phyloP scores from a whole-genome alignment of 1,139 yeast species.

The Geotrichum fermentans region DNA sequence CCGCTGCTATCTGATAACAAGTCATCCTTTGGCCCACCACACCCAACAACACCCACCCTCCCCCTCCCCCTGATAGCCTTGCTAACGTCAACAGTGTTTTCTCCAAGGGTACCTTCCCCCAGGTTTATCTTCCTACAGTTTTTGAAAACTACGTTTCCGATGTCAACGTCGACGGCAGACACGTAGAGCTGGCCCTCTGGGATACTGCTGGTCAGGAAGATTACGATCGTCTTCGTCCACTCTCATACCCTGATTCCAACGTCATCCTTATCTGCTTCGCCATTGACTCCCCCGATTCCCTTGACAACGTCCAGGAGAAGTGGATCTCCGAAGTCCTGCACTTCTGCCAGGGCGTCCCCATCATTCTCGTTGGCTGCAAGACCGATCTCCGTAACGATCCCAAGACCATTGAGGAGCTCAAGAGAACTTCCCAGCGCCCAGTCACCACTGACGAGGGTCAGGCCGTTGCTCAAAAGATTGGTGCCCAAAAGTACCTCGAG shows the following conservation, averaged over 20 bases:
- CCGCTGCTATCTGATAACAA: background rate
- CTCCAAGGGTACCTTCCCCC: constrained; percentile 70
- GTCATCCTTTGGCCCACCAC: too few species aligned
- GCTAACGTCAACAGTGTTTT: constrained; percentile 46
- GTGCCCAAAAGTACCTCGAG: constrained; percentile 76
- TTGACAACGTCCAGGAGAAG: constrained; percentile 94
- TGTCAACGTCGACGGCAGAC: constrained; percentile 69
- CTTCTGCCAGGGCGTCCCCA: constrained; percentile 97
- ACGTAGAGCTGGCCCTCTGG: constrained; percentile 62
- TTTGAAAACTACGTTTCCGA: constrained; percentile 87
- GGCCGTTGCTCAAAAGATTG: constrained; percentile 73
- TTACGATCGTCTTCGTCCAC: constrained; percentile 93
- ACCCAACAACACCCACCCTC: too few species aligned
- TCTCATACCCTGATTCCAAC: constrained; percentile 94
- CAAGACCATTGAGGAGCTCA: constrained; percentile 71
- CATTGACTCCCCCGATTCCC: constrained; percentile 84
- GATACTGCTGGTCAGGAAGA: constrained; percentile 99
- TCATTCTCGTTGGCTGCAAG: constrained; percentile 86
- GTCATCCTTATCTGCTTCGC: constrained; percentile 94
- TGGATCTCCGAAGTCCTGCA: constrained; percentile 99
- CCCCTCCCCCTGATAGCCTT: too few species aligned
- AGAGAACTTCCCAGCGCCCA: constrained; percentile 80
- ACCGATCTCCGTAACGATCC: constrained; percentile 77
- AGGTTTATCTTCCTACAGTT: constrained; percentile 1
- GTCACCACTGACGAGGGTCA: constrained; percentile 82